phyloP scores from a whole-genome alignment of 331 rosid genomes.

The Quercus phellos region DNA sequence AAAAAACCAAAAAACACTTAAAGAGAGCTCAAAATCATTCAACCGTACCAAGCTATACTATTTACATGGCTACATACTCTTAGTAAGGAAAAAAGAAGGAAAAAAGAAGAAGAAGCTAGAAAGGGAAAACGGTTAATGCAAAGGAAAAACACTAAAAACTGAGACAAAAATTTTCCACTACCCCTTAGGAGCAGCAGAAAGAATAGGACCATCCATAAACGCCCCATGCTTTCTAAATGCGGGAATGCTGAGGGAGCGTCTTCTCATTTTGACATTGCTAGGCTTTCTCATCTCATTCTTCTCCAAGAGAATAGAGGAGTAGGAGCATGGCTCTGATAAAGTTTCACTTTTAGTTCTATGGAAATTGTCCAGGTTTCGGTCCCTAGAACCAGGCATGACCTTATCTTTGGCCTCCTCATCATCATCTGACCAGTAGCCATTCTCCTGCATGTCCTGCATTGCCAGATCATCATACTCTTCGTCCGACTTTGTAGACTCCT shows the following conservation, averaged over 20 bases:
- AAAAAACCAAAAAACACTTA: background rate
- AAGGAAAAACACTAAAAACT: background rate
- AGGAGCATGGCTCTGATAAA: slow-evolving; percentile 38
- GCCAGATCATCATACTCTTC: slow-evolving; percentile 97
- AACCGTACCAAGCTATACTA: background rate
- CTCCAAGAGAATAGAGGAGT: slow-evolving; percentile 47
- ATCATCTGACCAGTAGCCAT: slow-evolving; percentile 53
- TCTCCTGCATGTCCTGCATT: slow-evolving; percentile 57
- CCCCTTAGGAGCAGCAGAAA: slow-evolving; percentile 69
- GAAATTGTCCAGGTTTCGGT: slow-evolving; percentile 48
- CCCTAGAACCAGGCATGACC: slow-evolving; percentile 22
- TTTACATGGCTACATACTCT: background rate
- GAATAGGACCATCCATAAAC: slow-evolving; percentile 51
- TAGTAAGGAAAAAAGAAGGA: background rate
- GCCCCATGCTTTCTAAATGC: slow-evolving; percentile 61
- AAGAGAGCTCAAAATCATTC: background rate
- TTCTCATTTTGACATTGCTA: slow-evolving; percentile 46
- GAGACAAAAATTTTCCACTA: slow-evolving; percentile 24
- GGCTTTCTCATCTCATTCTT: slow-evolving; percentile 35
- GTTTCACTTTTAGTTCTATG: slow-evolving; percentile 52
- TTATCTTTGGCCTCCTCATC: slow-evolving; percentile 40
- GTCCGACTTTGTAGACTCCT: slow-evolving; percentile 92
- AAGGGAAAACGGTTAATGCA: background rate
- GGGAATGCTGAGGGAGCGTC: slow-evolving; percentile 85
- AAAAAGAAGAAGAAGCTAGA: background rate